These are phyloP conservation scores for Zhuliangozyma parablackwelliae DNA, from an alignment of 1,139 yeast species.

Conservation along the genomic window DNA sequence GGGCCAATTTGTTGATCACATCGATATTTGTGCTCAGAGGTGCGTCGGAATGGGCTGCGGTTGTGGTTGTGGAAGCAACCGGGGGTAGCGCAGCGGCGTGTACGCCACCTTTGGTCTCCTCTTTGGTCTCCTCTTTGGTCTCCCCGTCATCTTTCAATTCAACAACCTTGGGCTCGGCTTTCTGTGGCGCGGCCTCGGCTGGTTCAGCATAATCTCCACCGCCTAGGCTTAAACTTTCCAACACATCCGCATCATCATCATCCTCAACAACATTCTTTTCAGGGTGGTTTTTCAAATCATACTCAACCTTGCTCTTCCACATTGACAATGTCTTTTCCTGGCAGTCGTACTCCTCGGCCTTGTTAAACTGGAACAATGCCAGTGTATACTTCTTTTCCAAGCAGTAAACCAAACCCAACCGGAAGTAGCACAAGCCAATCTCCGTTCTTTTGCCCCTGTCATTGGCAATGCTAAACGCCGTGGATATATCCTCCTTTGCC, in stretches of 20 bases:
- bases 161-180: constrained; percentile 3
- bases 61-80: neutral
- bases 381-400: constrained; percentile 40
- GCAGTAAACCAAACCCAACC: constrained; percentile 51
- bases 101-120: too few relatives aligned
- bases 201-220: constrained; percentile 5
- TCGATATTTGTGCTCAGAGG: constrained; percentile 25
- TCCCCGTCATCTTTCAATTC: constrained; percentile 2
- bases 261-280: constrained; percentile 12
- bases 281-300: constrained; percentile 26
- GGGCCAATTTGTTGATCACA: constrained; percentile 37
- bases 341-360: constrained; percentile 46
- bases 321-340: constrained; percentile 44
- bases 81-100: too few relatives aligned
- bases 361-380: constrained; percentile 47
- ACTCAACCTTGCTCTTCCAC: constrained; percentile 48
- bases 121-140: neutral
- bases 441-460: constrained; percentile 47
- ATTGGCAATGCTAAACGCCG: constrained; percentile 54
- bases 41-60: neutral
- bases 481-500: constrained; percentile 50
- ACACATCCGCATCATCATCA: constrained; percentile 7
- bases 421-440: constrained; percentile 57
- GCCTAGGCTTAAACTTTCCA: constrained; percentile 3
- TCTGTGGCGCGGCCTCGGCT: constrained; percentile 1